Conservation (phyloP, 2,329 filamentous ascomycete species). For the Fusarium praegraminearum region DNA sequence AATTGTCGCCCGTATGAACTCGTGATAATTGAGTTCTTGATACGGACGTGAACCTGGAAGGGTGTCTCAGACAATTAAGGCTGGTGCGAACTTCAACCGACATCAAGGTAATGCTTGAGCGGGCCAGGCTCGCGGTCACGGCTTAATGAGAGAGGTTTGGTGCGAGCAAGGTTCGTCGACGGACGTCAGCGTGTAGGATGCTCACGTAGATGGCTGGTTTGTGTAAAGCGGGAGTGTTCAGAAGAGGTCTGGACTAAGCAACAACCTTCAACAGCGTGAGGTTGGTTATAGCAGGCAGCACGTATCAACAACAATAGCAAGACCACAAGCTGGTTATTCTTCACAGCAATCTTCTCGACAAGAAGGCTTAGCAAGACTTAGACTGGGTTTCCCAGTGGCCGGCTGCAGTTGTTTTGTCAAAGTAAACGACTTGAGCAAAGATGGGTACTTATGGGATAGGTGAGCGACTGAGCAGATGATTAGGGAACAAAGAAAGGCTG, state of each 20-base stretch:
- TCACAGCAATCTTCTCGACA: constrained; percentile 39
- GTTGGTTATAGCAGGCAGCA: constrained; percentile 38
- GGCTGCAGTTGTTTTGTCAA: constrained; percentile 35
- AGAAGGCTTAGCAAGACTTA: constrained; percentile 43
- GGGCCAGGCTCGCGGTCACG: constrained; percentile 46
- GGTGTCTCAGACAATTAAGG: constrained; percentile 68
- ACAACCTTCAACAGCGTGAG: constrained; percentile 21
- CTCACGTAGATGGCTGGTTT: constrained; percentile 16
- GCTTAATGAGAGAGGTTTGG: constrained; percentile 24
- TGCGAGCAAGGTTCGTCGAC: constrained; percentile 25
- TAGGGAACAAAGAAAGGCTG: constrained; percentile 14
- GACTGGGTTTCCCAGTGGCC: constrained; percentile 39
- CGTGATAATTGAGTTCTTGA: constrained; percentile 67
- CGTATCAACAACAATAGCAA: constrained; percentile 43
- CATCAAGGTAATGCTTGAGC: constrained; percentile 64
- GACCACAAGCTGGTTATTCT: constrained; percentile 45
- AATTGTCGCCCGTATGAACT: constrained; percentile 69
- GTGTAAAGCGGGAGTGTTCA: constrained; percentile 14
- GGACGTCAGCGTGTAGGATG: constrained; percentile 9
- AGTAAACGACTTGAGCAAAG: constrained; percentile 23
- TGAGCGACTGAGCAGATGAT: constrained; percentile 13
- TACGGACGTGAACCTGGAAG: constrained; percentile 68
- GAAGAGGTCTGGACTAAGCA: constrained; percentile 11
- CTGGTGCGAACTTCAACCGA: constrained; percentile 69
- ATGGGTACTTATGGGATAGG: constrained; percentile 7